Conservation (phyloP, 805 yeast genomes). For the Saccharomycopsis microspora region DNA sequence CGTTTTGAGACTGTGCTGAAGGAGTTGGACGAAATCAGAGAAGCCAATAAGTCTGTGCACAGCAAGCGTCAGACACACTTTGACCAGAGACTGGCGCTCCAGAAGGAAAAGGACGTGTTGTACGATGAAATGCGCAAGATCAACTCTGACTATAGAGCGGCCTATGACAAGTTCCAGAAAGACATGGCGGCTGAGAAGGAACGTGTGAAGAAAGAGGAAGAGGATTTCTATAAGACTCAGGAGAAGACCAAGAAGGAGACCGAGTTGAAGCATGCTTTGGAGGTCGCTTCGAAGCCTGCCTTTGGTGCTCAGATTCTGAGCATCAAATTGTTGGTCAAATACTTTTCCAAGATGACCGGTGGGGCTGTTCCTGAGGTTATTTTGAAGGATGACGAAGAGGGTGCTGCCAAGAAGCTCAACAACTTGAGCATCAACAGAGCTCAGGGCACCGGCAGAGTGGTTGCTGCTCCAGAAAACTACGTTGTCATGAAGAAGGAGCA, state of each 20-base stretch:
- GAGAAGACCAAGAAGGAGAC: conserved; percentile 41
- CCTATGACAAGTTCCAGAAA: conserved; percentile 58
- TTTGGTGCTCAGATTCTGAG: conserved; percentile 67
- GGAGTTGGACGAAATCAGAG: conserved; percentile 56
- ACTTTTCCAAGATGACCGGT: conserved; percentile 29
- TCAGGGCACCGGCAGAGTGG: conserved; percentile 30
- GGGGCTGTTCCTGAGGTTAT: conserved; percentile 12
- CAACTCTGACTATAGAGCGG: conserved; percentile 65
- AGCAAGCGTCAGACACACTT: conserved; percentile 55
- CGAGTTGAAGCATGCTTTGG: conserved; percentile 59
- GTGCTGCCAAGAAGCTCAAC: conserved; percentile 19
- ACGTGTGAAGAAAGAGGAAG: conserved; percentile 46
- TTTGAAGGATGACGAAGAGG: conserved; percentile 50
- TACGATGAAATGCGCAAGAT: conserved; percentile 56
- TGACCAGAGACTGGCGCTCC: conserved; percentile 55
- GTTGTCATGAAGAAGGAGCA: conserved; percentile 55
- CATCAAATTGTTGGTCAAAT: conserved; percentile 59
- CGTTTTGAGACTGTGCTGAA: conserved; percentile 60
- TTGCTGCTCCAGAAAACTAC: conserved; percentile 54
- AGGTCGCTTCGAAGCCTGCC: conserved; percentile 69
- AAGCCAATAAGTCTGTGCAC: conserved; percentile 46
- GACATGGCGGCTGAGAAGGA: conserved; percentile 65
- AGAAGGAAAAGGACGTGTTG: conserved; percentile 56
- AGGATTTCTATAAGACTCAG: conserved; percentile 32
- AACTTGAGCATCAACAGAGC: conserved; percentile 6